These are phyloP conservation scores for Dioszegia hungarica DNA, from an alignment of 768 basidiomycete species.

Conservation along the genomic window DNA sequence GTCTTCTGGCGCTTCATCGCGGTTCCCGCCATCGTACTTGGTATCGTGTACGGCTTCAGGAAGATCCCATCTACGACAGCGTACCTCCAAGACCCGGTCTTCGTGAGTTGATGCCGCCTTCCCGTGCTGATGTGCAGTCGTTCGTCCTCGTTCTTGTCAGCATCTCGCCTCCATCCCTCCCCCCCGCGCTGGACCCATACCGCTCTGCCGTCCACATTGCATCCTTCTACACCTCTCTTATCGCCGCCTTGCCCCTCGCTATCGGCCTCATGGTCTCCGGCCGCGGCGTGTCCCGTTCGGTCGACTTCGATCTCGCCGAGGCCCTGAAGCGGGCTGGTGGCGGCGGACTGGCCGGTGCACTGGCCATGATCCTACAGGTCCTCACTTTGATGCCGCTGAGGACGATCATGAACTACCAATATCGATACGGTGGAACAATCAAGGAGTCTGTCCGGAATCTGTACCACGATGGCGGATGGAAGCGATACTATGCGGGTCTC, in stretches of 20 bases:
- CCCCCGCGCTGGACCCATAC: conserved; percentile 25
- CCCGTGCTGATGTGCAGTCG: conserved; percentile 19
- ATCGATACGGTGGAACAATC: conserved; percentile 71
- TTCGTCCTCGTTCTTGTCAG: conserved; percentile 37
- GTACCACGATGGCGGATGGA: conserved; percentile 71
- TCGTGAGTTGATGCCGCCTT: conserved; percentile 26
- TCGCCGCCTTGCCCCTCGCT: conserved; percentile 33
- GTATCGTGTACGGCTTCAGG: conserved; percentile 36
- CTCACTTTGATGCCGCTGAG: conserved; percentile 86
- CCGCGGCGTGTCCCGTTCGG: conserved; percentile 38
- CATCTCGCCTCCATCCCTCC: conserved; percentile 35
- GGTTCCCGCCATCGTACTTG: conserved; percentile 33
- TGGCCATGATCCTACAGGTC: conserved; percentile 93
- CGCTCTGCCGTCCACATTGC: conserved; percentile 35
- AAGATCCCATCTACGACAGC: conserved; percentile 36
- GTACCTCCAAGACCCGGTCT: conserved; percentile 44
- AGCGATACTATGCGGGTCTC: conserved; percentile 84
- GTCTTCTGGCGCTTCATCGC: conserved; percentile 35
- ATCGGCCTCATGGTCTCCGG: conserved; percentile 33
- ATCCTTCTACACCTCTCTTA: conserved; percentile 26
- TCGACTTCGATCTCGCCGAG: conserved; percentile 70
- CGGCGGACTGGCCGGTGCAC: conserved; percentile 81
- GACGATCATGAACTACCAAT: conserved; percentile 98
- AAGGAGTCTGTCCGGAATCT: conserved; percentile 63
- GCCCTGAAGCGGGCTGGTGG: conserved; percentile 80